Base-by-base conservation (phyloP, 2,329 filamentous ascomycete species). In the Cercospora sp. region DNA sequence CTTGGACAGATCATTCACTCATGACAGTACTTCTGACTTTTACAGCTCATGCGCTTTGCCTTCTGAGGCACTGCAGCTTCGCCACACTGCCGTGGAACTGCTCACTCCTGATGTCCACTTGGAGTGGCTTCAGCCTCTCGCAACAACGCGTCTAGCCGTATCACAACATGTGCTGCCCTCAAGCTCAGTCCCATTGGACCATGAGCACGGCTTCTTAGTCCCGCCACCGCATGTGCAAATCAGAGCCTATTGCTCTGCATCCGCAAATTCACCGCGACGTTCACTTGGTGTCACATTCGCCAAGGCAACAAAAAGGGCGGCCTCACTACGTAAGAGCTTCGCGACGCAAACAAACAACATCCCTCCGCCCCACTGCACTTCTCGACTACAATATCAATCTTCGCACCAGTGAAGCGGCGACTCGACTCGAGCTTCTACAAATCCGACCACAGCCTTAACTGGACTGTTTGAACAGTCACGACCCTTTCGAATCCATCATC, bases 201-300 rank as follows among this genome's bases (percentile, higher is more conserved):
- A 23, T 23, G 20, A 51, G 45, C 45, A 23, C 45, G 45, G 45
- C 18, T 51, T 23, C 45, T 26, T 5, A 13, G 8, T 23, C 10
- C 45, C 4, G 20, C 18, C 10, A 6, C 20, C 18, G 45, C 45
- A 51, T 13, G 18, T 51, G 45, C 18, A 6, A 23, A 20, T 51
- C 10, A 23, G 18, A 51, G 18, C 45, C 45, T 10, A 51, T 51
- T 13, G 45, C 18, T 51, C 18, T 12, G 45, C 45, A 13, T 51
- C 20, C 20, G 20, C 45, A 23, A 23, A 23, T 51, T 51, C 20
- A 51, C 45, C 18, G 10, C 36, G 10, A 51, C 45, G 18, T 51
- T 63, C 61, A 63, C 61, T 57, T 63, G 18, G 61, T 63, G 42
- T 55, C 51, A 57, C 61, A 28, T 9, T 13, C 23, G 59, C 23